phyloP scores from a whole-genome alignment of 2,329 filamentous ascomycete genomes.

The Pseudogymnoascus sp. region DNA sequence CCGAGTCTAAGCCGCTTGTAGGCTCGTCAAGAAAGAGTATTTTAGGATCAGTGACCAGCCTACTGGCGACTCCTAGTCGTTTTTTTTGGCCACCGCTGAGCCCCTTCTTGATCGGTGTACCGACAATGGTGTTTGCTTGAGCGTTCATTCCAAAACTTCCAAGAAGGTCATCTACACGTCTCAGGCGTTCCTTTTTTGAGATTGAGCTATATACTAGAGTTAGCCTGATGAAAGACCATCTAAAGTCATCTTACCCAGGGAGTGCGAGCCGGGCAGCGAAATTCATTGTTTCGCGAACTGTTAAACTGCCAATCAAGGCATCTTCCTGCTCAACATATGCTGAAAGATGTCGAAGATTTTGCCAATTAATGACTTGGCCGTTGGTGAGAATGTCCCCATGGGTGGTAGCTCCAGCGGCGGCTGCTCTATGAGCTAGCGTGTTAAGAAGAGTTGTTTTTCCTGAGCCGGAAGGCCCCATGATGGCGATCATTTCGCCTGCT shows the following conservation, averaged over 20 bases:
- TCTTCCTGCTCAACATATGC: slow-evolving; percentile 80
- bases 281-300: slow-evolving; percentile 64
- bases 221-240: not conserved
- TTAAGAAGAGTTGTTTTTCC: slow-evolving; percentile 79
- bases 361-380: slow-evolving; percentile 23
- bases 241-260: too few species aligned
- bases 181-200: slow-evolving; percentile 45
- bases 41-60: slow-evolving; percentile 77
- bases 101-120: slow-evolving; percentile 72
- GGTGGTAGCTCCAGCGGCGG: slow-evolving; percentile 31
- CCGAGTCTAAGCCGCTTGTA: slow-evolving; percentile 83
- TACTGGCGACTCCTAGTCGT: slow-evolving; percentile 66
- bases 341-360: slow-evolving; percentile 52
- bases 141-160: slow-evolving; percentile 62
- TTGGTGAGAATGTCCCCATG: slow-evolving; percentile 41
- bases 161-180: slow-evolving; percentile 58
- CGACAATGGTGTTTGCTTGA: slow-evolving; percentile 63
- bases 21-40: slow-evolving; percentile 92
- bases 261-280: slow-evolving; percentile 60
- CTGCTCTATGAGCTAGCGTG: slow-evolving; percentile 50
- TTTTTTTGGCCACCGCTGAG: slow-evolving; percentile 76
- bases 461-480: slow-evolving; percentile 64
- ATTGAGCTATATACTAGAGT: slow-evolving; percentile 25
- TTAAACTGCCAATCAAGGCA: slow-evolving; percentile 66
- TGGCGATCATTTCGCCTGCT: slow-evolving; percentile 56